phyloP scores from a whole-genome alignment of 331 rosid species.

The Arachis monticola region DNA sequence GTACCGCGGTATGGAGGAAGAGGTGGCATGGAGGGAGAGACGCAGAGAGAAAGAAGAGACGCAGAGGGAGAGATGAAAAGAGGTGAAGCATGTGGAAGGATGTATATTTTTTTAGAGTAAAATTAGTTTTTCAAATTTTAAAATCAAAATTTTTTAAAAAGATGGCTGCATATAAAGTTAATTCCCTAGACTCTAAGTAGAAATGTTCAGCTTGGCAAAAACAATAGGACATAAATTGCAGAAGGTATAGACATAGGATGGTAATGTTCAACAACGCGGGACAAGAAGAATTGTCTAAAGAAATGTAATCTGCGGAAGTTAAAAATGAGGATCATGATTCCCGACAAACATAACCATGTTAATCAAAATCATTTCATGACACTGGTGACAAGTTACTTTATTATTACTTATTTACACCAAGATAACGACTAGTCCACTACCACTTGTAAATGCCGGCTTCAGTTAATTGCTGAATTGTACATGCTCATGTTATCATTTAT shows the following conservation, averaged over 20 bases:
- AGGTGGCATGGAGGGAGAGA: too few species aligned
- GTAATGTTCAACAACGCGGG: background rate
- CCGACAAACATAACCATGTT: constrained; percentile 29
- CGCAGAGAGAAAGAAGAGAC: too few species aligned
- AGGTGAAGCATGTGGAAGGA: too few species aligned
- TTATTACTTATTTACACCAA: background rate
- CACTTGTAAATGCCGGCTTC: constrained; percentile 37
- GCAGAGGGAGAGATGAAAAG: too few species aligned
- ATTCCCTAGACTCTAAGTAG: too few species aligned
- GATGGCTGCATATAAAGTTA: too few species aligned
- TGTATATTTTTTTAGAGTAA: too few species aligned
- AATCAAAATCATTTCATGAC: constrained; percentile 21
- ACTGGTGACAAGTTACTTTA: background rate
- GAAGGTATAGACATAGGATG: constrained; percentile 21
- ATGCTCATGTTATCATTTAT: constrained; percentile 1
- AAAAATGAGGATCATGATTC: constrained; percentile 11
- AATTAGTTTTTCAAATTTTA: too few species aligned
- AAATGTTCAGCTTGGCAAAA: background rate
- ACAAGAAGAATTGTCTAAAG: constrained; percentile 21
- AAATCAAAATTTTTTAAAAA: too few species aligned
- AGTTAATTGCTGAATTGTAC: background rate
- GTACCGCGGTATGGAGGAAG: too few species aligned
- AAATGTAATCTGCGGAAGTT: constrained; percentile 38
- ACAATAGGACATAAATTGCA: background rate
- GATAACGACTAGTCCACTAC: background rate